Evolutionary conservation across 441 rosid species (phyloP), one percentile per base, ranked within the genome.

Genomic region (Erysimum cheiri): DNA sequence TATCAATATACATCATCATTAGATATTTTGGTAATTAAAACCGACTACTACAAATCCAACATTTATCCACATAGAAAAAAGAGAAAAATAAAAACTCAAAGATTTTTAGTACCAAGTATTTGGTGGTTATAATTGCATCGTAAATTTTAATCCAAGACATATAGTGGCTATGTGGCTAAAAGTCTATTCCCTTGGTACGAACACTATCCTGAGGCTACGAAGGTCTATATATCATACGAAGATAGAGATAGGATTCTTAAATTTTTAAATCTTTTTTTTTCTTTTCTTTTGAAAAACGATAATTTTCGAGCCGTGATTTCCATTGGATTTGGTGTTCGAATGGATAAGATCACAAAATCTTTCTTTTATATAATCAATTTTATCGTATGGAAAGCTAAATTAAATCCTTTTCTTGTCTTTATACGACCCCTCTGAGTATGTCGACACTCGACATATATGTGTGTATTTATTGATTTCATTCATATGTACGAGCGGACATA

Each of bases 191-290:
- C 72, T 59, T 50, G 56, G 78, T 67, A 52, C 67, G 52, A 60
- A 73, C 33, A 26, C 50, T 43, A 52, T 52, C 55, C 29, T 67
- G 62, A 67, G 77, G 77, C 72, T 67, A 60, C 58, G 19, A 74
- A 52, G 19, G 47, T 60, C 36, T 67, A n/a, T n/a, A n/a, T n/a
- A 52, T 52, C 77, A 33, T 44, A 67, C 7, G 39, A 49, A 37
- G 5, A 39, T 41, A 67, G 52, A 54, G 78, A 74, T 68, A 74
- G 68, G 78, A 74, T 68, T 68, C 58, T 52, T 68, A 59, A 9
- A 6, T 17, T 60, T 41, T 26, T 26, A 22, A 1, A 22, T 22
- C 24, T 24, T 24, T 24, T 24, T 24, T 24, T 24, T 24, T 24
- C 1, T n/a, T n/a, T n/a, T n/a, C n/a, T n/a, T n/a, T n/a, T n/a